Percentiles rank a stretch among this genome's conserved stretches.
phyloP scores from a whole-genome alignment of 352 stramenopile genomes.

The Phytophthora melonis region DNA sequence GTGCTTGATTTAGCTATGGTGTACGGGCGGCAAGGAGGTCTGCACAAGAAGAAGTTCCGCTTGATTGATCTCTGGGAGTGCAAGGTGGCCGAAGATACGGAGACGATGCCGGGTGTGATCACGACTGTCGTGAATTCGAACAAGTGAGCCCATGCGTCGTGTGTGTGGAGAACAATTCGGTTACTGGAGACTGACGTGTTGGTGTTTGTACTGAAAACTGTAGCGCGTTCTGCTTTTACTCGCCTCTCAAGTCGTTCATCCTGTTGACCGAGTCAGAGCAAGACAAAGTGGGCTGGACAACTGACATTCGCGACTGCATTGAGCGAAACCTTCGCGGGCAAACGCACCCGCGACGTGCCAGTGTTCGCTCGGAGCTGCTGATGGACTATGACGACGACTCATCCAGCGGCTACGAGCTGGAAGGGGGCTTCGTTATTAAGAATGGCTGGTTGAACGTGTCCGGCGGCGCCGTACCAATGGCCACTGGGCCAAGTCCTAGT shows the following conservation, averaged over 20 bases:
- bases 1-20: constrained; percentile 58
- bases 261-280: constrained; percentile 72
- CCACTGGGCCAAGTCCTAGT: constrained; percentile 13
- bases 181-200: constrained; percentile 8
- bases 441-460: constrained; percentile 87
- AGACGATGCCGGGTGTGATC: constrained; percentile 77
- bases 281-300: constrained; percentile 72
- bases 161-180: constrained; percentile 1
- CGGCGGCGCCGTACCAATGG: constrained; percentile 37
- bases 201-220: constrained; percentile 14
- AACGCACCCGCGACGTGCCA: constrained; percentile 57
- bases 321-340: constrained; percentile 62
- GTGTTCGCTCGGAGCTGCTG: constrained; percentile 67
- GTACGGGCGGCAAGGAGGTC: constrained; percentile 66
- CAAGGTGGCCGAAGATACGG: constrained; percentile 76
- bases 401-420: constrained; percentile 67
- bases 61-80: constrained; percentile 84
- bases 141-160: constrained; percentile 52
- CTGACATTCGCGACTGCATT: constrained; percentile 73
- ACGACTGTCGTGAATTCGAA: constrained; percentile 70
- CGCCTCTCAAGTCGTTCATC: constrained; percentile 89
- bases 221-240: constrained; percentile 89
- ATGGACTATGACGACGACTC: constrained; percentile 76
- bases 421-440: constrained; percentile 85
- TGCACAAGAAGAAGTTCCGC: constrained; percentile 88